Evolutionary conservation across 2,329 filamentous ascomycete genomes (phyloP).

Genomic region (Bimuria novae-zelandiae): DNA sequence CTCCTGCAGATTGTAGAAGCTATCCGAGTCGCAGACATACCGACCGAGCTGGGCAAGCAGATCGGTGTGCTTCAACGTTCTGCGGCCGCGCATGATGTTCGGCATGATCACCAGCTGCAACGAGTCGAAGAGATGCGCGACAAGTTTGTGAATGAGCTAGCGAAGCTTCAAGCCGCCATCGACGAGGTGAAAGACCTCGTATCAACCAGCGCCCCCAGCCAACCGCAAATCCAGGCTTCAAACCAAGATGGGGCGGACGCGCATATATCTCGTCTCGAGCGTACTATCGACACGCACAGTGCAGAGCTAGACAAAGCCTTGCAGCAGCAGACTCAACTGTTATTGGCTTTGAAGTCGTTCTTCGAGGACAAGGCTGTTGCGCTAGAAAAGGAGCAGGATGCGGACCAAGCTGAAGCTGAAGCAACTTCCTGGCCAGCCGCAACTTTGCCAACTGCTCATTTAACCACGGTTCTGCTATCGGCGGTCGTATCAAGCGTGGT

Average conservation of each 20-base stretch:
- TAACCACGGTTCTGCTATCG: not conserved
- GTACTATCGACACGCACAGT: not conserved
- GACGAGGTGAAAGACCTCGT: not conserved
- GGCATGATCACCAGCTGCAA: not conserved
- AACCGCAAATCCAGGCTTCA: not conserved
- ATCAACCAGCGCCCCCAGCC: not conserved
- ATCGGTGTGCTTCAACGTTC: constrained; percentile 3
- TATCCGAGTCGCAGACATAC: constrained; percentile 5
- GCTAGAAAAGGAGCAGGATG: not conserved
- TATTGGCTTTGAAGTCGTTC: not conserved
- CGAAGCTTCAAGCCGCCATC: not conserved
- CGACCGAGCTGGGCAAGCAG: constrained; percentile 4
- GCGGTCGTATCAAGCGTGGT: not conserved
- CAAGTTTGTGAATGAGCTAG: not conserved
- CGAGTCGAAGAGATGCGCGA: not conserved
- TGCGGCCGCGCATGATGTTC: not conserved
- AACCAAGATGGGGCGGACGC: not conserved
- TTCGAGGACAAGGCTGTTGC: not conserved
- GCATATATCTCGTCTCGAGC: not conserved
- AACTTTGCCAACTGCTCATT: not conserved
- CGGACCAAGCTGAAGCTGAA: not conserved
- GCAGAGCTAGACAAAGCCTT: not conserved
- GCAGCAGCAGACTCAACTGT: not conserved
- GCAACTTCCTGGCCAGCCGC: not conserved
- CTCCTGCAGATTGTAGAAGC: constrained; percentile 3